phyloP scores from a whole-genome alignment of 1,284 basidiomycete species.

The Anthracocystis setariae region DNA sequence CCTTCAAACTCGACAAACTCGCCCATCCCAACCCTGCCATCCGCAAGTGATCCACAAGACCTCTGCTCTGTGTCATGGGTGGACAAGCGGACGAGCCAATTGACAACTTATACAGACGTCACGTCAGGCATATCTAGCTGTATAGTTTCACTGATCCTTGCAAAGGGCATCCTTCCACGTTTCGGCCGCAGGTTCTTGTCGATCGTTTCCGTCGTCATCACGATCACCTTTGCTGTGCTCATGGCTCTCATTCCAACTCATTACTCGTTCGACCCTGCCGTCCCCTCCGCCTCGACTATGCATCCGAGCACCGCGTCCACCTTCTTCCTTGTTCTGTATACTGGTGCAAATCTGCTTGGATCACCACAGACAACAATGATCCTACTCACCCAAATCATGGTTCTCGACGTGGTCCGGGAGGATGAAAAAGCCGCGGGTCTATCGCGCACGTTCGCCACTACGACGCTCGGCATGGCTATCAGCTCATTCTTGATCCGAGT shows the following conservation, averaged over 20 bases:
- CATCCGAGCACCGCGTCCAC: constrained; percentile 24
- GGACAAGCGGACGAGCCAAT: constrained; percentile 32
- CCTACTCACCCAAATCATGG: constrained; percentile 31
- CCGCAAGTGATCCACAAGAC: constrained; percentile 17
- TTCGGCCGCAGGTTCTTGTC: constrained; percentile 20
- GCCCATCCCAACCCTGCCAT: constrained; percentile 15
- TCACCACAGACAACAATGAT: constrained; percentile 7
- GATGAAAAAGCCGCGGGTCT: constrained; percentile 35
- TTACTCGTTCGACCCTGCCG: constrained; percentile 34
- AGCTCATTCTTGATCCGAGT: constrained; percentile 13
- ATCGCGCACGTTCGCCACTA: constrained; percentile 9
- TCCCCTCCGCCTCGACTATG: constrained; percentile 19
- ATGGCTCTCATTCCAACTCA: constrained; percentile 26
- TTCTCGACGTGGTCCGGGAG: constrained; percentile 27
- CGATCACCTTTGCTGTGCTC: neutral
- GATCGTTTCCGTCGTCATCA: neutral
- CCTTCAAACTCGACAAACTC: constrained; percentile 8
- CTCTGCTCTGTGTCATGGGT: constrained; percentile 30
- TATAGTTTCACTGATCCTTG: constrained; percentile 20
- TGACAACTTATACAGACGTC: constrained; percentile 13
- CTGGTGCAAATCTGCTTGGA: constrained; percentile 16
- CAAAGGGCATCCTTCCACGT: constrained; percentile 20
- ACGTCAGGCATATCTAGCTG: constrained; percentile 13
- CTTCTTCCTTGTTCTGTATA: constrained; percentile 2
- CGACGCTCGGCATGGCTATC: constrained; percentile 23